Base-by-base conservation (phyloP, 352 stramenopile genomes). In the Aphanomyces astaci region DNA sequence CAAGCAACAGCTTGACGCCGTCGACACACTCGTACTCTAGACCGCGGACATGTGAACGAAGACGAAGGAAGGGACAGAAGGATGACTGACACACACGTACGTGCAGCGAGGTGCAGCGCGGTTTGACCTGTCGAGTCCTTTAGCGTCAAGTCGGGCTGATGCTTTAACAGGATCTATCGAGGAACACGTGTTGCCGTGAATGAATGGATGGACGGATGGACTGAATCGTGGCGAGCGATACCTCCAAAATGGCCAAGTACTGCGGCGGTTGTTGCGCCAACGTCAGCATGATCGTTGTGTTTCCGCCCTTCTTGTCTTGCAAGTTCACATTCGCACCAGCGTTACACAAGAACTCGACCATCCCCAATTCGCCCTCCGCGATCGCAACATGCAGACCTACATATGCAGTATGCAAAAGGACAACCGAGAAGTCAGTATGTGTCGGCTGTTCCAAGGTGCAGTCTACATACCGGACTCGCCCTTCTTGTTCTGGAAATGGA, bases 401-500 rank as follows among this genome's bases (percentile, higher is more conserved):
- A 7, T 13, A 43, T n/a, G 22, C 10, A 13, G 40, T 32, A 4
- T 9, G 19, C 49, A 31, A 4, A 13, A 64, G 9, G 17, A 33
- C 66, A 52, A 10, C 49, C 7, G 33, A 24, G 11, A n/a, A 56
- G 1, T 19, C 19, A 28, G 43, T 19, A 45, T 13, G 30, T 27
- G 7, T n/a, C 7, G 0, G 9, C n/a, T n/a, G n/a, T n/a, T 2
- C n/a, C 0, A 3, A 53, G 9, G 7, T 40, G 4, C 15, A 46
- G 0, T 2, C 7, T 19, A 19, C 72, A 31, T 71, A 92, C 84
- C 84, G 2, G 81, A 88, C 59, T 90, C 81, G 56, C 84, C 84
- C 75, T 90, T 92, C 71, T 92, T 92, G 76, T 92, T 92, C 73
- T 92, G 81, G 63, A 78, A 81, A 62, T 71, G 76, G 80, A 81